Percentiles rank a stretch among this genome's conserved stretches.
phyloP scores from a whole-genome alignment of 2,329 filamentous ascomycete species.

The Botrytis squamosa region DNA sequence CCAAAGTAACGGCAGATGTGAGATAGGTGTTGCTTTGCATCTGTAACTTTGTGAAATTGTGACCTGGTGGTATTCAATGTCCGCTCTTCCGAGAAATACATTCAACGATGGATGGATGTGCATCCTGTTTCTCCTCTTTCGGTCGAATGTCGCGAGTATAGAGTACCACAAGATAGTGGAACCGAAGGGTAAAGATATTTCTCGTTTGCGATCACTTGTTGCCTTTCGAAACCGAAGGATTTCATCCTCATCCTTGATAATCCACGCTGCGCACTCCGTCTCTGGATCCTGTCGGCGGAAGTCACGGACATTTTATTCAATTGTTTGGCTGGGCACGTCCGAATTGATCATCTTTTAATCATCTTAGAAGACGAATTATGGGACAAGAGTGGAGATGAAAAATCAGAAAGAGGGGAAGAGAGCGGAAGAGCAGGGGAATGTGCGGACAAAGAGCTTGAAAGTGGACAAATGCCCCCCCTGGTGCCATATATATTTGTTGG shows the following conservation, averaged over 20 bases:
- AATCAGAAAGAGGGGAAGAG: conserved; percentile 10
- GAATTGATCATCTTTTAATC: conserved; percentile 7
- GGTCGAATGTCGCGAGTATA: neutral
- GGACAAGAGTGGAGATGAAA: conserved; percentile 21
- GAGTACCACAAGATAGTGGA: conserved; percentile 10
- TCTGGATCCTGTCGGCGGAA: conserved; percentile 10
- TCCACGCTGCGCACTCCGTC: neutral
- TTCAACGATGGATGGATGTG: conserved; percentile 8
- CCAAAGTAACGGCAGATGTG: conserved; percentile 1
- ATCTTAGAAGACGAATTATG: conserved; percentile 23
- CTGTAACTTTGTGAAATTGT: conserved; percentile 7
- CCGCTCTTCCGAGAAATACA: conserved; percentile 11
- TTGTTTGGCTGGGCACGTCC: neutral
- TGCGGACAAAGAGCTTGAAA: conserved; percentile 16
- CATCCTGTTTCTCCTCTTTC: conserved; percentile 13
- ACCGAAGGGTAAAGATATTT: conserved; percentile 7
- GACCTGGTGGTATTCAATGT: conserved; percentile 5
- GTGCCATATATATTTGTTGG: conserved; percentile 7
- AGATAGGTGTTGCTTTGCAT: conserved; percentile 15
- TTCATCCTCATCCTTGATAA: neutral
- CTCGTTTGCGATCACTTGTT: conserved; percentile 1
- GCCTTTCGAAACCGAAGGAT: neutral
- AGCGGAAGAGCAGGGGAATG: conserved; percentile 12
- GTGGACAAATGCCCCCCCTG: conserved; percentile 10
- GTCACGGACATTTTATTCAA: conserved; percentile 13